These are phyloP conservation scores for Vicia sativa DNA, from an alignment of 306 rosid species.

Conservation along the genomic window DNA sequence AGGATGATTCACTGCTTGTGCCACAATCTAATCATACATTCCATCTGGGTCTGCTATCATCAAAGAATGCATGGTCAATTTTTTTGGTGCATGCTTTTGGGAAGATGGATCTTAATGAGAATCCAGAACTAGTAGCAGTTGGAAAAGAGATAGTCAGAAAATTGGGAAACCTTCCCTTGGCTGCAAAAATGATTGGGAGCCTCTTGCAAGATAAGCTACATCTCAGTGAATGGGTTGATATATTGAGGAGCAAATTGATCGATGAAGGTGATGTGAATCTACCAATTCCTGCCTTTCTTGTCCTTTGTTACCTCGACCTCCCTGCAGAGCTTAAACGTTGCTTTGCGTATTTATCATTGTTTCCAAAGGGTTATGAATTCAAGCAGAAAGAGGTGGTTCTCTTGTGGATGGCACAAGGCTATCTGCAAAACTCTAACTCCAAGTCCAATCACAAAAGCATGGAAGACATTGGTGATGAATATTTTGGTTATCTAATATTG, in stretches of 20 bases:
- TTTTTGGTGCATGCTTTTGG: constrained; percentile 52
- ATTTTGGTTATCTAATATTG: constrained; percentile 38
- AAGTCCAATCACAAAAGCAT: constrained; percentile 23
- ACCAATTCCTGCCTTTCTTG: constrained; percentile 40
- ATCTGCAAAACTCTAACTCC: background rate
- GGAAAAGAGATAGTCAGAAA: constrained; percentile 48
- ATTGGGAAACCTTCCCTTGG: constrained; percentile 54
- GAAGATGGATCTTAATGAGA: constrained; percentile 21
- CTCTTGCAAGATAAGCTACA: constrained; percentile 43
- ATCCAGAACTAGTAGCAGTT: constrained; percentile 41
- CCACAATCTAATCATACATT: constrained; percentile 18
- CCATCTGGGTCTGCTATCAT: constrained; percentile 31
- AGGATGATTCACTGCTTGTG: constrained; percentile 5
- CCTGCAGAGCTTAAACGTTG: constrained; percentile 36
- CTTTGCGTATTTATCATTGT: constrained; percentile 29
- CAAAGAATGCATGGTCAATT: constrained; percentile 51
- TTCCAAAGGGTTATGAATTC: background rate
- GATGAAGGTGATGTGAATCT: constrained; percentile 44
- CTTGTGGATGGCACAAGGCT: background rate
- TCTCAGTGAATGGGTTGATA: constrained; percentile 49
- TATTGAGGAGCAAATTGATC: constrained; percentile 40
- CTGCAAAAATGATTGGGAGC: constrained; percentile 51
- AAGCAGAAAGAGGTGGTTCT: background rate
- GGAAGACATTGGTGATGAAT: constrained; percentile 47
- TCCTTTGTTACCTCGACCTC: constrained; percentile 34